Base-by-base conservation (phyloP, 2,329 filamentous ascomycete genomes). In the Epichloe glyceriae region DNA sequence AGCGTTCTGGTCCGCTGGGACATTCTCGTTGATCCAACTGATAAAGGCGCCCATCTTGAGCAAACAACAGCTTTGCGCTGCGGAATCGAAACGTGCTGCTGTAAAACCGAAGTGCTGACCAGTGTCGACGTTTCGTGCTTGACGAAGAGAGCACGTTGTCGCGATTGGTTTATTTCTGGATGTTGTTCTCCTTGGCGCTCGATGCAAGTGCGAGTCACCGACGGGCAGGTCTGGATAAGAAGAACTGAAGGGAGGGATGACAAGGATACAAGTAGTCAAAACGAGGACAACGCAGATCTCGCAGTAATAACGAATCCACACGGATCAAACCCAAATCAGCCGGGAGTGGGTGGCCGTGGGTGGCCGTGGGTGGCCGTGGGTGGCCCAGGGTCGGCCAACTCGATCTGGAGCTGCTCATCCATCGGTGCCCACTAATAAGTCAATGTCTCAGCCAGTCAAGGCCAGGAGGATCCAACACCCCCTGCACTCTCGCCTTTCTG, bases 21-120 rank as follows among this genome's bases (percentile, higher is more conserved):
- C 50, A 51, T 67, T 63, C 4, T 60, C 50, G 50, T 67, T 59
- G 54, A 70, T 61, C 67, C 67, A 70, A 47, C 62, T 65, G 53
- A 70, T 66, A 47, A 70, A 69, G 54, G 57, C 54, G 52, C 66
- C 64, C 67, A 69, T 69, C 49, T 52, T 61, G 56, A 49, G 55
- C 57, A 54, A 37, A 54, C 51, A 51, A 52, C 52, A 42, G 52
- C 40, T 47, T 17, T 33, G 48, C 20, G 49, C 49, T n/a, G 49
- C 49, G 46, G 19, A 12, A 10, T 43, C 8, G 20, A 15, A 12
- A 7, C 7, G 19, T 14, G 35, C 8, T 34, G 17, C 26, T 17
- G 17, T 15, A 4, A 14, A 15, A 15, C 5, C 33, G 47, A 30
- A n/a, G 15, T 17, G 30, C 30, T 11, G 42, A n/a, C n/a, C 17